phyloP scores from a whole-genome alignment of 305 asterid genomes.

The Euphrasia arctica region DNA sequence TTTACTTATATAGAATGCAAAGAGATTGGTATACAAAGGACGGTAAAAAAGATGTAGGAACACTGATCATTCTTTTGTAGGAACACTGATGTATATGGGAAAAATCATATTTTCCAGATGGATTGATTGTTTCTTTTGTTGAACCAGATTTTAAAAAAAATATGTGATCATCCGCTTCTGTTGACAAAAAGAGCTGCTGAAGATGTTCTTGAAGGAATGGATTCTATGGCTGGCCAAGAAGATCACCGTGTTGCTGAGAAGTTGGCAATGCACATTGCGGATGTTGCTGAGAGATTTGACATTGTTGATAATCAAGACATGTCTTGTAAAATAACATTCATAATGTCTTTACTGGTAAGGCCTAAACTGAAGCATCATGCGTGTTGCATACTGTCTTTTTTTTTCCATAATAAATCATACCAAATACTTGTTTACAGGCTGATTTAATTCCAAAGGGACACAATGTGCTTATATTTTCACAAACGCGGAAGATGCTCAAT shows the following conservation, averaged over 20 bases:
- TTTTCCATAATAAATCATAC: not conserved
- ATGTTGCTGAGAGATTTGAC: slow-evolving; percentile 75
- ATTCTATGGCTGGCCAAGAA: slow-evolving; percentile 55
- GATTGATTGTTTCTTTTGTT: slow-evolving; percentile 12
- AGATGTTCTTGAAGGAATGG: slow-evolving; percentile 97
- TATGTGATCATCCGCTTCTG: slow-evolving; percentile 93
- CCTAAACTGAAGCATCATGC: slow-evolving; percentile 10
- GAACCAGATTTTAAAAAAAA: slow-evolving; percentile 82
- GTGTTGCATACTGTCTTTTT: slow-evolving; percentile 8
- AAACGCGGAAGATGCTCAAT: slow-evolving; percentile 92
- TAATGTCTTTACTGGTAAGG: slow-evolving; percentile 70
- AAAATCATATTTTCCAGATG: slow-evolving; percentile 13
- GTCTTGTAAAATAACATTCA: slow-evolving; percentile 87
- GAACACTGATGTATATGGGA: not conserved
- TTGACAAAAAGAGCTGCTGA: slow-evolving; percentile 97
- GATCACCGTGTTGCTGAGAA: slow-evolving; percentile 78
- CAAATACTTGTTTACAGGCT: slow-evolving; percentile 45
- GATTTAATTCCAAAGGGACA: slow-evolving; percentile 85
- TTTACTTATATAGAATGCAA: not conserved
- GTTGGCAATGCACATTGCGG: slow-evolving; percentile 89
- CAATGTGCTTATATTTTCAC: slow-evolving; percentile 91
- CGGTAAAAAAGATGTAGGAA: not conserved
- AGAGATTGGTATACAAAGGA: not conserved
- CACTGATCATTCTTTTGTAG: too few relatives aligned
- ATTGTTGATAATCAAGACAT: slow-evolving; percentile 56